Percentiles rank a stretch among this genome's conserved stretches.
These are phyloP conservation scores for Sphagnurus paluster DNA, from an alignment of 1,284 basidiomycete species.

Conservation along the genomic window DNA sequence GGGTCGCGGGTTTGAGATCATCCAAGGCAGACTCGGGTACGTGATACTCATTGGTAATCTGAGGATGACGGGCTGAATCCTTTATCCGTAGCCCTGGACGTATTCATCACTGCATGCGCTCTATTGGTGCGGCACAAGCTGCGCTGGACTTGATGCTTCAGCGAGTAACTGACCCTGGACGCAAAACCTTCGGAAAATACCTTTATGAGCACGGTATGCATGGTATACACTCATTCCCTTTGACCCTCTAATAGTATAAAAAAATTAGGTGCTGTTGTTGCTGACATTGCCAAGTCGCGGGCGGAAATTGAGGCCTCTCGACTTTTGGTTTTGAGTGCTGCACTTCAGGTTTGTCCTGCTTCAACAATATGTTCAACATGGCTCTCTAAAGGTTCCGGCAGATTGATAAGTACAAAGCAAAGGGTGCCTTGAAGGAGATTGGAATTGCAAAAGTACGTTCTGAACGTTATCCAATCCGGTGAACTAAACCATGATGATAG, in stretches of 20 bases:
- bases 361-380: not conserved
- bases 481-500: slow-evolving; percentile 39
- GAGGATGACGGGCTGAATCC: slow-evolving; percentile 1
- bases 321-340: slow-evolving; percentile 89
- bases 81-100: slow-evolving; percentile 73
- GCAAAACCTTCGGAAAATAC: slow-evolving; percentile 94
- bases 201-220: slow-evolving; percentile 84
- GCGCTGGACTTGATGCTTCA: slow-evolving; percentile 89
- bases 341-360: slow-evolving; percentile 62
- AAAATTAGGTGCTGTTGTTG: slow-evolving; percentile 77
- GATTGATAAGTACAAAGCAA: slow-evolving; percentile 90
- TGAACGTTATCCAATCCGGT: not conserved
- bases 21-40: slow-evolving; percentile 95
- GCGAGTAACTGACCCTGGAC: slow-evolving; percentile 87
- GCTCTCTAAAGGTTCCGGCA: slow-evolving; percentile 29
- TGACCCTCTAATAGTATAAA: not conserved
- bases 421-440: slow-evolving; percentile 96
- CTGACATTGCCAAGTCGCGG: slow-evolving; percentile 88
- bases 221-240: slow-evolving; percentile 2
- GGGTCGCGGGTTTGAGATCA: slow-evolving; percentile 96
- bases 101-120: slow-evolving; percentile 98
- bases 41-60: slow-evolving; percentile 19
- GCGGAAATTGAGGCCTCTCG: slow-evolving; percentile 91
- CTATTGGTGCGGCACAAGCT: slow-evolving; percentile 85
- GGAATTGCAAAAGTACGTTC: slow-evolving; percentile 87